Evolutionary conservation across 2,329 filamentous ascomycete species (phyloP).

Genomic region (Alternaria arborescens): DNA sequence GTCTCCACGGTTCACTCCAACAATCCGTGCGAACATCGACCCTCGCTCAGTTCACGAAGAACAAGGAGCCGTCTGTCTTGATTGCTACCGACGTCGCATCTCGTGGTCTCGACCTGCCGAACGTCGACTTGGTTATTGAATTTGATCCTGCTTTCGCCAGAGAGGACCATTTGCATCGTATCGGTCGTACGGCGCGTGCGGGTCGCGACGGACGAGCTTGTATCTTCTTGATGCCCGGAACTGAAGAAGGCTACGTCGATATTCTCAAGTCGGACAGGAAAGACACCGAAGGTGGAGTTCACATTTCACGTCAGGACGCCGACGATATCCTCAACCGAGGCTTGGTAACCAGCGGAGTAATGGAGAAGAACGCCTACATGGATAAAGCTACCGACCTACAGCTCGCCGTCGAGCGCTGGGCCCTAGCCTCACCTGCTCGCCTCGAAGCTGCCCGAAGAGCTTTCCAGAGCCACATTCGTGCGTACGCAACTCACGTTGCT

Average conservation of each 20-base stretch:
- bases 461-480: slow-evolving; percentile 90
- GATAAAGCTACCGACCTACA: slow-evolving; percentile 73
- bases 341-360: slow-evolving; percentile 56
- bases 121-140: slow-evolving; percentile 93
- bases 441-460: slow-evolving; percentile 84
- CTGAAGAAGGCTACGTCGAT: slow-evolving; percentile 89
- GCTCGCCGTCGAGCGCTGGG: slow-evolving; percentile 72
- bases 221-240: slow-evolving; percentile 89
- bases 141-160: slow-evolving; percentile 95
- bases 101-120: slow-evolving; percentile 92
- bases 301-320: slow-evolving; percentile 66
- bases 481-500: slow-evolving; percentile 92
- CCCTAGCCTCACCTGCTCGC: slow-evolving; percentile 69
- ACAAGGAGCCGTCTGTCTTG: slow-evolving; percentile 78
- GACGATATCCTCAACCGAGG: slow-evolving; percentile 74
- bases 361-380: slow-evolving; percentile 66
- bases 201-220: slow-evolving; percentile 86
- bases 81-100: slow-evolving; percentile 96
- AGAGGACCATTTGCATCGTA: slow-evolving; percentile 92
- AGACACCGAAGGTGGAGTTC: slow-evolving; percentile 65
- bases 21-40: slow-evolving; percentile 89
- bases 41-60: slow-evolving; percentile 78
- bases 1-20: slow-evolving; percentile 89
- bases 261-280: slow-evolving; percentile 76
- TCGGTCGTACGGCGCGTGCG: slow-evolving; percentile 92